Base-by-base conservation (phyloP, 2,329 filamentous ascomycete genomes). In the Pochonia chlamydosporia region DNA sequence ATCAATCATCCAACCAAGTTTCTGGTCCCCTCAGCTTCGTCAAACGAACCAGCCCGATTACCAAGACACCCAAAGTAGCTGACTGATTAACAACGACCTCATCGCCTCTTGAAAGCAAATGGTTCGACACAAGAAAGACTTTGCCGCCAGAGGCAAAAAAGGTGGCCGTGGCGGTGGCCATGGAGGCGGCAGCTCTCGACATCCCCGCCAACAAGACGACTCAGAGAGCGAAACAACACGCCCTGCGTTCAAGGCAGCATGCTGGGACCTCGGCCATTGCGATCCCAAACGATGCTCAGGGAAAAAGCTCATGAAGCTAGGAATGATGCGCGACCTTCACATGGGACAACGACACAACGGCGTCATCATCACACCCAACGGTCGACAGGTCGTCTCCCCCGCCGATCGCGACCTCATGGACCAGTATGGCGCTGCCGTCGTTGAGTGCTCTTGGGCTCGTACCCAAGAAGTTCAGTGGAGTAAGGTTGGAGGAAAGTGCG, bases 201-300 rank as follows among this genome's bases (percentile, higher is more conserved):
- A 75, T 53, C 73, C 75, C 52, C 71, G 75, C 50, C 76, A 75
- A 55, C 72, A 64, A 55, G 58, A 68, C 46, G 60, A 44, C 39
- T 44, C 49, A 31, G 45, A 50, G 28, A 43, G 56, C 40, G 52
- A 59, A 47, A 49, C 59, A 46, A 51, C 59, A 42, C 78, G 59
- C 54, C 82, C 70, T 33, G 61, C 71, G 20, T 96, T 91, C 78
- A 95, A 95, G 70, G 92, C 93, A 42, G 93, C 92, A 49, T 96
- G 92, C 66, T 99, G 93, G 93, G 93, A 99, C 62, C 77, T 99
- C 28, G 92, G 91, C 52, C 93, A 99, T 72, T 99, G 93, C 73
- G 93, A 99, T 62, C 89, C 92, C 8, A 97, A 96, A 68, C 78
- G 92, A 57, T 99, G 93, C 70, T 96, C 91, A 0, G 93, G 93